These are phyloP conservation scores for Entomophthora muscae DNA, from an alignment of 371 early-diverging fungal genomes.

Conservation along the genomic window DNA sequence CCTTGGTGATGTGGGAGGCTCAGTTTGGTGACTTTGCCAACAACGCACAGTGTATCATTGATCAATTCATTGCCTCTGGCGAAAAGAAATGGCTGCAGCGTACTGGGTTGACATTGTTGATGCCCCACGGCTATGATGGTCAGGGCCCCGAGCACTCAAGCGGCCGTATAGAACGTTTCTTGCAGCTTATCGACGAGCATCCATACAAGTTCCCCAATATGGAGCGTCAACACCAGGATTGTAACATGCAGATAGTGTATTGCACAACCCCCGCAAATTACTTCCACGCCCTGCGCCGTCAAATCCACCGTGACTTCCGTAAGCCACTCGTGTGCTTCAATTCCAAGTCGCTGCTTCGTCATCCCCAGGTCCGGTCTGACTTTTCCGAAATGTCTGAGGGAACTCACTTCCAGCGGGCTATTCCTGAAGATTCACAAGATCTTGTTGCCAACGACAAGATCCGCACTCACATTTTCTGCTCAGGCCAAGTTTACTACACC, in stretches of 20 bases:
- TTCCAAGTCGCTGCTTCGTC: constrained; percentile 86
- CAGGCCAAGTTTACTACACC: constrained; percentile 92
- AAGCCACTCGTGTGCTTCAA: constrained; percentile 83
- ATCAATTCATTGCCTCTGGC: constrained; percentile 87
- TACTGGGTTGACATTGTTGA: constrained; percentile 73
- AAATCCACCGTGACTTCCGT: constrained; percentile 90
- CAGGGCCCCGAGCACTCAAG: constrained; percentile 96
- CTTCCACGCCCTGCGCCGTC: constrained; percentile 90
- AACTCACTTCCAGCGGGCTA: constrained; percentile 72
- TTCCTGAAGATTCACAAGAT: constrained; percentile 71
- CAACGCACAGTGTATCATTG: constrained; percentile 90
- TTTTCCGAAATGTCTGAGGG: constrained; percentile 64
- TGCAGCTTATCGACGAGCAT: constrained; percentile 87
- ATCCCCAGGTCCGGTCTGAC: constrained; percentile 73
- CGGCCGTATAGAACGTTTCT: constrained; percentile 83
- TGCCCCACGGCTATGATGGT: constrained; percentile 97
- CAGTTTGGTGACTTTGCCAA: constrained; percentile 97
- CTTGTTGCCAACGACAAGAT: constrained; percentile 58
- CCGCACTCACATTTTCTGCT: constrained; percentile 76
- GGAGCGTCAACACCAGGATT: constrained; percentile 85
- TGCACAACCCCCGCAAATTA: constrained; percentile 89
- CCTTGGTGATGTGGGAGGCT: constrained; percentile 92
- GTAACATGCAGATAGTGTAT: constrained; percentile 94
- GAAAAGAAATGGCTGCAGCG: constrained; percentile 96
- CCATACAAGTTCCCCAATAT: constrained; percentile 62